Base-by-base conservation (phyloP, 1,284 basidiomycete species). In the Rhizoctonia solani region DNA sequence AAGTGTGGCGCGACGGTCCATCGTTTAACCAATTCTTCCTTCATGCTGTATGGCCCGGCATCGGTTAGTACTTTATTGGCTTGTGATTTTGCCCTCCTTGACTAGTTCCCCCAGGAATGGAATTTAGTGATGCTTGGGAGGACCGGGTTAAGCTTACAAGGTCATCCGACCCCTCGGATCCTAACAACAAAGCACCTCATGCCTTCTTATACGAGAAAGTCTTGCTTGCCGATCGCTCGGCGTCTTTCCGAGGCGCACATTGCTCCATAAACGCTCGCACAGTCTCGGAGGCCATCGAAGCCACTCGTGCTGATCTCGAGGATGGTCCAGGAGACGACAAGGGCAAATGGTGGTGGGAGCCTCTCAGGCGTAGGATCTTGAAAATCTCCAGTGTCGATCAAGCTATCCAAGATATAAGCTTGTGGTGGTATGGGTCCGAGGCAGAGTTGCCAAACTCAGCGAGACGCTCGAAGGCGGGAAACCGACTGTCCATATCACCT, bases 211-310 rank as follows among this genome's bases (percentile, higher is more conserved):
- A 67, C 39, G 47, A 67, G 46, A 46, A 29, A n/a, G 47, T 71
- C 21, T 37, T 71, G 32, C 41, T 71, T 30, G 65, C 46, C 37
- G 70, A 71, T 42, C 70, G 70, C 1, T 69, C 68, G n/a, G 70
- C 68, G 1, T 52, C 70, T 13, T 69, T 69, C 56, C 54, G 70
- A 0, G 66, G 68, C 14, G 14, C 42, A 4, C 41, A 65, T 29
- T 63, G 52, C 56, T 34, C 50, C 11, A 14, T 23, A 27, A 55
- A 54, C 30, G 69, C 68, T 11, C 65, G 68, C 11, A 69, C 65
- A 44, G 70, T 59, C 25, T 69, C 68, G 6, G 56, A 63, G 34
- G 68, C 70, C 27, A 58, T 56, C 34, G 47, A 67, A 29, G 54
- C 68, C 13, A 71, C 67, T 5, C 49, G 59, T 11, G 32, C 32